Conservation (phyloP, 257 asterid genomes). For the Capsicum rhomboideum region DNA sequence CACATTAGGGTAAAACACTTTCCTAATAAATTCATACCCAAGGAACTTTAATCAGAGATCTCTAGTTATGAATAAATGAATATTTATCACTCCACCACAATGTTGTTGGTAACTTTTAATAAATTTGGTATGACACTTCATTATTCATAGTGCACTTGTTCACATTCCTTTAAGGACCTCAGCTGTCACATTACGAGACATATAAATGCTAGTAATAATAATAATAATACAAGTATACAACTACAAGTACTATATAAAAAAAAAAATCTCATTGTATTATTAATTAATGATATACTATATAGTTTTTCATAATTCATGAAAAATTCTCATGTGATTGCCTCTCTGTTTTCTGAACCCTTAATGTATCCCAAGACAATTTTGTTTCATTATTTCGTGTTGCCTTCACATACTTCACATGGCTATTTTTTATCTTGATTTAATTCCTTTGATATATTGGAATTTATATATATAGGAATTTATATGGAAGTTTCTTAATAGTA, state of each 20-base stretch:
- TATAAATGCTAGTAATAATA: neutral
- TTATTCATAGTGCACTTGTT: slow-evolving; percentile 9
- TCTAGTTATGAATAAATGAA: accelerated
- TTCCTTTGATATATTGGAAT: neutral
- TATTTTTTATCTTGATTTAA: neutral
- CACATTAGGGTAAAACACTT: neutral
- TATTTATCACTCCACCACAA: neutral
- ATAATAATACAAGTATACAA: neutral
- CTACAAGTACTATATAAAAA: neutral
- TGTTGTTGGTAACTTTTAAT: neutral
- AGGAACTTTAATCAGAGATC: accelerated
- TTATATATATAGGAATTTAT: neutral
- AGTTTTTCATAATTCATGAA: neutral
- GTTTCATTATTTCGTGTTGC: neutral
- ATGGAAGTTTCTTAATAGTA: neutral
- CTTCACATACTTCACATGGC: slow-evolving; percentile 10
- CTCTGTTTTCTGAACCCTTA: slow-evolving; percentile 10
- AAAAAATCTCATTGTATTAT: neutral
- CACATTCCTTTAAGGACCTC: neutral
- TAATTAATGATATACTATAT: neutral
- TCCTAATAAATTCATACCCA: neutral
- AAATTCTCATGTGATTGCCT: slow-evolving; percentile 10
- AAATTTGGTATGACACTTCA: neutral
- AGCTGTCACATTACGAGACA: neutral
- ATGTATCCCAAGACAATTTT: slow-evolving; percentile 10